phyloP scores from a whole-genome alignment of 495 filamentous ascomycete species.

The Bacidia gigantensis region DNA sequence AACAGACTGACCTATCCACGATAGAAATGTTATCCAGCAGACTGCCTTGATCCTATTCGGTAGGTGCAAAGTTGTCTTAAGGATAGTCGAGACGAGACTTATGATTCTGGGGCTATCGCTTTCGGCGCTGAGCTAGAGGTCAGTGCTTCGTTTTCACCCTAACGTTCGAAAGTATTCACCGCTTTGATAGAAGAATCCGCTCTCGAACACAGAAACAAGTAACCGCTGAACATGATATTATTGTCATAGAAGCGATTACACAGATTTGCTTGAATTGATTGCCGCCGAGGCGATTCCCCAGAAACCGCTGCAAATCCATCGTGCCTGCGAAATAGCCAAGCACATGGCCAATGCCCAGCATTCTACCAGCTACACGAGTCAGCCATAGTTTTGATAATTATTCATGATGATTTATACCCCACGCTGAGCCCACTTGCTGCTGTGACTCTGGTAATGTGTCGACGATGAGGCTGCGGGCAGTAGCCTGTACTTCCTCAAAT shows the following conservation, averaged over 20 bases:
- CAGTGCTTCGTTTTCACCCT: not conserved
- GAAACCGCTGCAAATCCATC: constrained; percentile 58
- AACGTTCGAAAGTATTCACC: constrained; percentile 30
- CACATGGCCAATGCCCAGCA: constrained; percentile 76
- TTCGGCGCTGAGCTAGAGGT: not conserved
- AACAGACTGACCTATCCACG: too few species aligned
- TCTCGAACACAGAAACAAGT: constrained; percentile 79
- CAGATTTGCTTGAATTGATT: constrained; percentile 92
- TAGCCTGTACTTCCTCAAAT: constrained; percentile 57
- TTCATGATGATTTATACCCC: constrained; percentile 40
- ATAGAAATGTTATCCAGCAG: constrained; percentile 85
- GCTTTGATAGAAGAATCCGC: constrained; percentile 56
- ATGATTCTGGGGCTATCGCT: constrained; percentile 25
- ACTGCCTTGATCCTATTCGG: constrained; percentile 77
- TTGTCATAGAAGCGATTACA: constrained; percentile 58
- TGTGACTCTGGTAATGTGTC: constrained; percentile 79
- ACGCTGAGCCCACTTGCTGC: constrained; percentile 79
- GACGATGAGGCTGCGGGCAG: constrained; percentile 75
- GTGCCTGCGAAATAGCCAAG: constrained; percentile 75
- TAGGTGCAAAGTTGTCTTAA: constrained; percentile 54
- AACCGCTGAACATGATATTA: constrained; percentile 50
- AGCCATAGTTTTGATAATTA: not conserved
- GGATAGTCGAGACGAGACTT: constrained; percentile 31
- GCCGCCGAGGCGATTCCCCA: constrained; percentile 63
- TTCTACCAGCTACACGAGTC: constrained; percentile 51